Conservation (phyloP, 176 grass and related monocot genomes). For the Pontederia crassipes region DNA sequence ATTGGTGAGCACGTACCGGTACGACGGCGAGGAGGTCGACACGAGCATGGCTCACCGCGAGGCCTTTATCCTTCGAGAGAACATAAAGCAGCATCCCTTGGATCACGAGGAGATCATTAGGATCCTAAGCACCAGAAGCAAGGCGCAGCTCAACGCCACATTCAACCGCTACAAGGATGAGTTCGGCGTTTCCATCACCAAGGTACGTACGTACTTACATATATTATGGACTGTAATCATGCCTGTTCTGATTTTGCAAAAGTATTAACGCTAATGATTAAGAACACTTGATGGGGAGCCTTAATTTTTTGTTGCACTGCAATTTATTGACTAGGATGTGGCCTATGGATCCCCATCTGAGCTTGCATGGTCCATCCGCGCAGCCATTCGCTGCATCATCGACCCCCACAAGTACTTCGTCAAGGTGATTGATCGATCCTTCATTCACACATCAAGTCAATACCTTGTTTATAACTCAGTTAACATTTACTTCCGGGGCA, state of each 20-base stretch:
- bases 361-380: slow-evolving; percentile 38
- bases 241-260: neutral
- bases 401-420: slow-evolving; percentile 47
- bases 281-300: too few species aligned
- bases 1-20: slow-evolving; percentile 58
- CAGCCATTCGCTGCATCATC: slow-evolving; percentile 36
- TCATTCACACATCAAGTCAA: neutral
- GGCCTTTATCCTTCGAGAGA: slow-evolving; percentile 35
- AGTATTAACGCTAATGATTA: too few species aligned
- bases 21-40: slow-evolving; percentile 50
- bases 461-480: neutral
- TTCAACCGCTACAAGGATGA: slow-evolving; percentile 52
- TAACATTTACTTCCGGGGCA: neutral
- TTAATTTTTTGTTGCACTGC: too few species aligned
- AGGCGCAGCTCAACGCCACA: slow-evolving; percentile 51
- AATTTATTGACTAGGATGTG: slow-evolving; percentile 33
- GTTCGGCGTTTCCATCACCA: slow-evolving; percentile 40
- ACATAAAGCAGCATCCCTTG: slow-evolving; percentile 11
- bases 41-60: slow-evolving; percentile 31
- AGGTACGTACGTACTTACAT: slow-evolving; percentile 38
- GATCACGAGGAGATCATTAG: slow-evolving; percentile 53
- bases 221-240: too few species aligned
- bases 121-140: slow-evolving; percentile 69
- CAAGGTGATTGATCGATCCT: slow-evolving; percentile 29
- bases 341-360: slow-evolving; percentile 21